A percentile compares a stretch with the other conserved stretches of the same genome.
These are phyloP conservation scores for Vitis riparia DNA, from an alignment of 164 flowering plant genomes.

Conservation along the genomic window DNA sequence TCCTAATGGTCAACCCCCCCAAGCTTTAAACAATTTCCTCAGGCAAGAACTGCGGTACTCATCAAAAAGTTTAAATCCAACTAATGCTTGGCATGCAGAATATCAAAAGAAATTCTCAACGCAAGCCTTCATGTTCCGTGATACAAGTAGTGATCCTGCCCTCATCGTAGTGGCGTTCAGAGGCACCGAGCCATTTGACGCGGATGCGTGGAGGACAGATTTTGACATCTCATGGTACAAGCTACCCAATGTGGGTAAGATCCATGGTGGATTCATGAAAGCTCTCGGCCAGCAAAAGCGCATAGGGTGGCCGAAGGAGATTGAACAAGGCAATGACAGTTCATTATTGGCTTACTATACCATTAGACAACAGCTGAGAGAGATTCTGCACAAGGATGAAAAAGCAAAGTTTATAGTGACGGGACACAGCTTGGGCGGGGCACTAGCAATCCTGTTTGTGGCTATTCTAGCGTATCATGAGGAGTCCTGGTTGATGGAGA, in stretches of 20 bases:
- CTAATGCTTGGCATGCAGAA: conserved; percentile 21
- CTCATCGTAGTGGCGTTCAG: conserved; percentile 59
- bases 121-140: conserved; percentile 50
- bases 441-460: conserved; percentile 66
- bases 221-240: conserved; percentile 64
- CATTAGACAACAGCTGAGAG: conserved; percentile 48
- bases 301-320: conserved; percentile 60
- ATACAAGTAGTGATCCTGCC: conserved; percentile 33
- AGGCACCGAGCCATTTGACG: conserved; percentile 62
- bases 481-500: conserved; percentile 54
- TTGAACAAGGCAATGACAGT: conserved; percentile 9
- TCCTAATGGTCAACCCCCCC: too few species aligned
- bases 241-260: conserved; percentile 40
- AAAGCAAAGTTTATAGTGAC: conserved; percentile 59
- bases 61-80: neutral
- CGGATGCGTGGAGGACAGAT: conserved; percentile 61
- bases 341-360: conserved; percentile 54
- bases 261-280: conserved; percentile 65
- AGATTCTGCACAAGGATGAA: conserved; percentile 28
- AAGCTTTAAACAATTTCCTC: too few species aligned
- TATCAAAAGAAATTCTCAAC: conserved; percentile 33
- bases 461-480: conserved; percentile 48
- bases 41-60: neutral
- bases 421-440: conserved; percentile 91
- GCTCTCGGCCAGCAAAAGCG: conserved; percentile 59